Evolutionary conservation across 1,284 basidiomycete species (phyloP).

Genomic region (Ustanciosporium gigantosporum): DNA sequence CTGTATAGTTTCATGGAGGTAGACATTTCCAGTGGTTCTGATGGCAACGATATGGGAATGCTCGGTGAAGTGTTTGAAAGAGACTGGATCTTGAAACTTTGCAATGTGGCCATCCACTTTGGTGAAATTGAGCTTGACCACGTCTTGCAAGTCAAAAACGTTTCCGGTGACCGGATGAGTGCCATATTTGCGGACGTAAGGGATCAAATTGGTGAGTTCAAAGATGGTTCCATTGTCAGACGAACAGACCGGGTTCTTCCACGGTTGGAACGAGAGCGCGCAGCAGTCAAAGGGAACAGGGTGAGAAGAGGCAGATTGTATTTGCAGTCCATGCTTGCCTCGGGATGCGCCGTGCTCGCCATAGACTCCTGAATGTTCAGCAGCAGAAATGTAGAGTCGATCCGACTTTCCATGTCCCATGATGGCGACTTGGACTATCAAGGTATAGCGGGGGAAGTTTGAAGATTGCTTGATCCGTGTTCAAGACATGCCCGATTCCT

Average conservation of each 20-base stretch:
- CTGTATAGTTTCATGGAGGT: slow-evolving; percentile 73
- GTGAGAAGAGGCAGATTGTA: slow-evolving; percentile 64
- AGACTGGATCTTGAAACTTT: slow-evolving; percentile 62
- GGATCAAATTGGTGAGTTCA: slow-evolving; percentile 73
- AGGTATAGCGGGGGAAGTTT: no score
- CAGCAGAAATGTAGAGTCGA: slow-evolving; percentile 46
- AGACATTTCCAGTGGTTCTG: slow-evolving; percentile 75
- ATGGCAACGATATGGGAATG: slow-evolving; percentile 63
- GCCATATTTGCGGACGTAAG: slow-evolving; percentile 73
- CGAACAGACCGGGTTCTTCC: slow-evolving; percentile 84
- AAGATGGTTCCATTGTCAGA: slow-evolving; percentile 66
- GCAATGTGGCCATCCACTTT: slow-evolving; percentile 58
- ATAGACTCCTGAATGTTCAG: slow-evolving; percentile 53
- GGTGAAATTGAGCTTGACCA: slow-evolving; percentile 86
- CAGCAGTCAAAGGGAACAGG: slow-evolving; percentile 83
- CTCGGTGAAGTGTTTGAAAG: slow-evolving; percentile 66
- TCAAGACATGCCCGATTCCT: no score
- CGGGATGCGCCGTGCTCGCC: slow-evolving; percentile 46
- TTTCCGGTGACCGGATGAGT: slow-evolving; percentile 89
- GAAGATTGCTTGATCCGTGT: no score
- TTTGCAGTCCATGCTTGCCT: slow-evolving; percentile 61
- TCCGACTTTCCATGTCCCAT: slow-evolving; percentile 58
- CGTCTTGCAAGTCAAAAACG: slow-evolving; percentile 74
- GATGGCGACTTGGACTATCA: no score
- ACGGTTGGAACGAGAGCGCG: slow-evolving; percentile 87